A percentile compares a stretch with the other conserved stretches of the same genome.
These are phyloP conservation scores for Potentilla sterilis DNA, from an alignment of 306 rosid genomes.

Conservation along the genomic window DNA sequence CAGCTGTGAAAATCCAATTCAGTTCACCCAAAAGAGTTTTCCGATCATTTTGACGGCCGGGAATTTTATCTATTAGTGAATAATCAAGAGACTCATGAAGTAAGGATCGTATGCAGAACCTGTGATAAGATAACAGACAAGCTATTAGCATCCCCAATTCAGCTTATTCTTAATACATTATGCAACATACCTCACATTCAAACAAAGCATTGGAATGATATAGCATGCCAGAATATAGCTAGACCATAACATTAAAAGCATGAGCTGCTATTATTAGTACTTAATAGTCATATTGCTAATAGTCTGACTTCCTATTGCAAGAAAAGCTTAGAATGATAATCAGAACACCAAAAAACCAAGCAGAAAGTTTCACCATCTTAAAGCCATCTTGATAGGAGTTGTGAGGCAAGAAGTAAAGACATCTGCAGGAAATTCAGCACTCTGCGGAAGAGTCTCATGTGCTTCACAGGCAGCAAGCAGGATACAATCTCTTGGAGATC, in stretches of 20 bases:
- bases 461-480: slow-evolving; percentile 98
- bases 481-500: slow-evolving; percentile 87
- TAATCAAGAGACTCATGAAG: slow-evolving; percentile 76
- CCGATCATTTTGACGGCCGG: slow-evolving; percentile 95
- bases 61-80: slow-evolving; percentile 85
- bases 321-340: slow-evolving; percentile 12
- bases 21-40: slow-evolving; percentile 95
- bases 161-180: neutral
- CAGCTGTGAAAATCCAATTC: slow-evolving; percentile 99
- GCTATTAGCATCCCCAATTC: neutral
- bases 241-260: neutral
- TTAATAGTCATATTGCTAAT: neutral
- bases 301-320: neutral
- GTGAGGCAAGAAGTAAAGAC: slow-evolving; percentile 97
- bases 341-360: slow-evolving; percentile 20
- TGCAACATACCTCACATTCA: neutral
- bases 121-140: slow-evolving; percentile 32
- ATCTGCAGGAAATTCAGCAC: slow-evolving; percentile 98
- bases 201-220: neutral
- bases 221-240: slow-evolving; percentile 6
- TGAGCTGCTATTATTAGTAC: neutral
- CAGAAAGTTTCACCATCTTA: slow-evolving; percentile 74
- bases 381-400: slow-evolving; percentile 97
- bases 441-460: slow-evolving; percentile 95
- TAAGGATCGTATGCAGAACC: slow-evolving; percentile 90